phyloP scores from a whole-genome alignment of 257 asterid genomes.

The Rhazya stricta region DNA sequence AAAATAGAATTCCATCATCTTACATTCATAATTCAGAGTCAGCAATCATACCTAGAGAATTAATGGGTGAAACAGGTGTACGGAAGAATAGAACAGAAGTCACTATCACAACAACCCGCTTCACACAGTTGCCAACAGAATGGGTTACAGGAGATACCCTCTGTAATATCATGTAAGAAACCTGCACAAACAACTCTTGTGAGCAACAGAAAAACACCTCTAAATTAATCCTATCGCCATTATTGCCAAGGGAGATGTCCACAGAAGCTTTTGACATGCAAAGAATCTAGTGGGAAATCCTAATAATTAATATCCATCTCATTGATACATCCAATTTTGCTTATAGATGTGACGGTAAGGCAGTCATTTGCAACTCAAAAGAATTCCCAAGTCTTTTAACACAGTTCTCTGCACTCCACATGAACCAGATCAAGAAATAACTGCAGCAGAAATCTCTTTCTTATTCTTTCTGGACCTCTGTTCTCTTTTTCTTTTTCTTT shows the following conservation, averaged over 20 bases:
- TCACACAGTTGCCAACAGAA: slow-evolving; percentile 88
- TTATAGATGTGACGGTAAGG: not conserved
- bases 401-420: not conserved
- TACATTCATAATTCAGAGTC: not conserved
- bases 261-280: not conserved
- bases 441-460: not conserved
- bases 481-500: not conserved
- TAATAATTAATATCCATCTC: not conserved
- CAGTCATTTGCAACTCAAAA: not conserved
- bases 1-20: no score
- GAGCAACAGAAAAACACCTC: slow-evolving; percentile 10
- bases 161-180: slow-evolving; percentile 87
- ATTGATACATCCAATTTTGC: not conserved
- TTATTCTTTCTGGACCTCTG: not conserved
- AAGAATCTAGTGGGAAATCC: not conserved
- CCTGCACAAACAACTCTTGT: slow-evolving; percentile 42
- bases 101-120: slow-evolving; percentile 89
- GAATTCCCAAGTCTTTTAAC: not conserved
- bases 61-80: slow-evolving; percentile 68
- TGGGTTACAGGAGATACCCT: slow-evolving; percentile 95
- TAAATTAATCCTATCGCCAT: not conserved
- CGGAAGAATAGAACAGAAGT: slow-evolving; percentile 85
- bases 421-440: not conserved
- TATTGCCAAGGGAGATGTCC: not conserved
- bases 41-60: slow-evolving; percentile 54